A percentile compares a stretch with the other conserved stretches of the same genome.
phyloP scores from a whole-genome alignment of 2,329 filamentous ascomycete species.

The Trematosphaeria pertusa region DNA sequence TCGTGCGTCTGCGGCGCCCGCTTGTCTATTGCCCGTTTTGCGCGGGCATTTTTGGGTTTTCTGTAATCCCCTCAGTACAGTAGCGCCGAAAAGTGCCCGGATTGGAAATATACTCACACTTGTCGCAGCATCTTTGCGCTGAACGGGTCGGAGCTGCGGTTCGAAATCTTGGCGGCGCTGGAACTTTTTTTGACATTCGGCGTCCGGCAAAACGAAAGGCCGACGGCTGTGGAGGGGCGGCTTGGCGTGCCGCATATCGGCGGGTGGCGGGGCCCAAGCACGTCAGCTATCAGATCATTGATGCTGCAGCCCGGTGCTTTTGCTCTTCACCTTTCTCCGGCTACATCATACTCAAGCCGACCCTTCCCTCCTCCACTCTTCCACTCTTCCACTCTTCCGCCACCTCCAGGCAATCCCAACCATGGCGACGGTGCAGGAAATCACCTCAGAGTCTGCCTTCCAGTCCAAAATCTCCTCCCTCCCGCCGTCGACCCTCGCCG shows the following conservation, averaged over 20 bases:
- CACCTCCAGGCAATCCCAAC: constrained; percentile 7
- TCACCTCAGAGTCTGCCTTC: constrained; percentile 78
- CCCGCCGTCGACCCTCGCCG: constrained; percentile 73
- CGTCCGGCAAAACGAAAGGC: constrained; percentile 20
- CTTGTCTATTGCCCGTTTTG: constrained; percentile 93
- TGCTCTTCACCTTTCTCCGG: background rate
- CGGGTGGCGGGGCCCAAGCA: constrained; percentile 25
- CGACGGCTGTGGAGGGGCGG: constrained; percentile 2
- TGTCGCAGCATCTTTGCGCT: constrained; percentile 38
- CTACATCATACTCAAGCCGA: background rate
- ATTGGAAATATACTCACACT: constrained; percentile 41
- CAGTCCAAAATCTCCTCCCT: constrained; percentile 71
- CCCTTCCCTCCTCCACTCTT: background rate
- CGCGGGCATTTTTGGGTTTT: constrained; percentile 82
- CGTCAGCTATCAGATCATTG: constrained; percentile 39
- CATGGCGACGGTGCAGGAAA: constrained; percentile 71
- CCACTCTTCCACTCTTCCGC: background rate
- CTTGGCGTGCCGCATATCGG: constrained; percentile 16
- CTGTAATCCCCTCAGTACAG: constrained; percentile 42
- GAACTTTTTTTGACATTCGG: constrained; percentile 24
- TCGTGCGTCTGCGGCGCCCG: constrained; percentile 88
- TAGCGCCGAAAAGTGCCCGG: background rate
- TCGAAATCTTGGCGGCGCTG: constrained; percentile 29
- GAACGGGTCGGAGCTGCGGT: constrained; percentile 13
- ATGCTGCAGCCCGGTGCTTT: background rate